Conservation (phyloP, 2,329 filamentous ascomycete genomes). For the Byssoonygena ceratinophila region DNA sequence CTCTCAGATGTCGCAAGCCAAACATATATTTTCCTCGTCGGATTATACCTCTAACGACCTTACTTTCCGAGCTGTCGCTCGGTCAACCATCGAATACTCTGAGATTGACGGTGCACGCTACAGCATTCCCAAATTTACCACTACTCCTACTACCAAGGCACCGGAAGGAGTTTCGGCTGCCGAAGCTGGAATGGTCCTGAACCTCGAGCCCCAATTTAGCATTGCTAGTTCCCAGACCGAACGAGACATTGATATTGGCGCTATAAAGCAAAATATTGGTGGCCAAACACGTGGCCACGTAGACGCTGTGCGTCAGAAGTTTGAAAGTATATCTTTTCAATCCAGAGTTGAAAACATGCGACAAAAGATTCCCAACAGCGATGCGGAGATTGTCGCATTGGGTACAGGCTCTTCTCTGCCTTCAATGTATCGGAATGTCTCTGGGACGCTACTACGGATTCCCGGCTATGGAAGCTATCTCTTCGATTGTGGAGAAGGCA, state of each 20-base stretch:
- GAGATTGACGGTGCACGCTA: slow-evolving; percentile 66
- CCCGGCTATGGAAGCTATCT: slow-evolving; percentile 81
- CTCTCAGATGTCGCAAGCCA: slow-evolving; percentile 46
- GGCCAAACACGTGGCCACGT: not conserved
- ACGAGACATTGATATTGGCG: slow-evolving; percentile 21
- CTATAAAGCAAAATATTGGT: slow-evolving; percentile 13
- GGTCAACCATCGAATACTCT: slow-evolving; percentile 57
- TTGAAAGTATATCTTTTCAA: slow-evolving; percentile 26
- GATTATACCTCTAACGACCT: slow-evolving; percentile 69
- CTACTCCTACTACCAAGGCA: slow-evolving; percentile 34
- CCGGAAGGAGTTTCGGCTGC: slow-evolving; percentile 22
- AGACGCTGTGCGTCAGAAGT: slow-evolving; percentile 16
- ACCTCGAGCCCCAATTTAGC: slow-evolving; percentile 39
- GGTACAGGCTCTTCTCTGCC: slow-evolving; percentile 86
- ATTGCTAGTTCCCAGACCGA: slow-evolving; percentile 24
- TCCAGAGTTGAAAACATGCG: slow-evolving; percentile 38
- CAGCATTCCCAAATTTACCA: slow-evolving; percentile 56
- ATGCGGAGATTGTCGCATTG: slow-evolving; percentile 74
- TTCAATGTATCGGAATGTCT: slow-evolving; percentile 92
- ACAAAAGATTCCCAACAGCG: slow-evolving; percentile 57
- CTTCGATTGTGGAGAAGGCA: slow-evolving; percentile 86
- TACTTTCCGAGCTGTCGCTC: slow-evolving; percentile 55
- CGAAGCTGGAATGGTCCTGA: slow-evolving; percentile 35
- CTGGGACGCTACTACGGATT: slow-evolving; percentile 70
- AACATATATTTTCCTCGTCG: slow-evolving; percentile 67